Evolutionary conservation across 106 monocot species (phyloP), one percentile per base, ranked within the genome.

Genomic region (Phalaenopsis aphrodite): DNA sequence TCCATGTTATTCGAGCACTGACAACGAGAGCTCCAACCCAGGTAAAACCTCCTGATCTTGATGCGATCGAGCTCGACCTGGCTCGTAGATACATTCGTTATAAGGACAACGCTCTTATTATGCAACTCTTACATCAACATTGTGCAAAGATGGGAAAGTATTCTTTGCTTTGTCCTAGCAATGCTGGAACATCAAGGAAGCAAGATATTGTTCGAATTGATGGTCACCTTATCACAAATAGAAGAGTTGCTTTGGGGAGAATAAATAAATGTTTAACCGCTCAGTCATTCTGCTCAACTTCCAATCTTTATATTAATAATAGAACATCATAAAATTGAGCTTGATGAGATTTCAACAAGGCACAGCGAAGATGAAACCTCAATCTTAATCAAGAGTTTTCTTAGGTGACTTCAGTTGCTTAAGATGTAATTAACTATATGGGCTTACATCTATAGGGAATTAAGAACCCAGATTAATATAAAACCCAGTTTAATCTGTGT

Each of bases 281-380:
- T 30, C 30, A 30, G 30, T 30, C 30, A 30, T 30, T 30, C 30
- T 30, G 30, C 30, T 98, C 87, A 83, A 41, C 80, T 93, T 78
- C 92, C 92, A 56, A 98, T 91, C 37, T 72, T 98, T 85, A 91
- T 98, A 79, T 87, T 89, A 75, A 78, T 98, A 7, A 98, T 90
- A 69, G 88, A 92, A 66, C 87, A 85, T 85, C 79, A 82, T 72
- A 87, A 85, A 87, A 83, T 85, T 81, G 92, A 94, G 72, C 74
- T 82, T 30, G 30, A 0, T 30, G 30, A 30, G 30, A 30, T 30
- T 30, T 30, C 30, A 30, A 30, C 30, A 30, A 30, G 30, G 30
- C 30, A 30, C 30, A 30, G 30, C 0, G 30, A 30, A 30, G 30
- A 30, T 30, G 30, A 30, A 30, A 30, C 30, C 30, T 0, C 30